Percentiles rank a stretch among this genome's conserved stretches.
Evolutionary conservation across 805 yeast species (phyloP).

Genomic region (Wickerhamiella nectarea): DNA sequence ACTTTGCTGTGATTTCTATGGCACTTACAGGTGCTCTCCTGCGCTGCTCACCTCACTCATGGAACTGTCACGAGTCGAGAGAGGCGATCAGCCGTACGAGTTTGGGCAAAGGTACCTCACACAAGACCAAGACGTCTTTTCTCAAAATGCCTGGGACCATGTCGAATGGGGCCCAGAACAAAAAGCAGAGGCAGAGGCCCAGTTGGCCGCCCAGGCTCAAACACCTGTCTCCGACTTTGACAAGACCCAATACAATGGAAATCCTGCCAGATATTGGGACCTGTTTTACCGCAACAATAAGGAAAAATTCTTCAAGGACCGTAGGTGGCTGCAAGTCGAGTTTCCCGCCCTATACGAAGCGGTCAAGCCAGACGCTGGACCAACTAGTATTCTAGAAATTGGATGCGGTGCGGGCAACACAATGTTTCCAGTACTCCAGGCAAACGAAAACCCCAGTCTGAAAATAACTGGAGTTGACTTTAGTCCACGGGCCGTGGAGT

Average conservation of each 20-base stretch:
- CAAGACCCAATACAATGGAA: conserved; percentile 56
- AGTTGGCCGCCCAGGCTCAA: conserved; percentile 60
- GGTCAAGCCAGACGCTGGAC: conserved; percentile 58
- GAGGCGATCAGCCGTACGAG: conserved; percentile 79
- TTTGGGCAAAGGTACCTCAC: conserved; percentile 77
- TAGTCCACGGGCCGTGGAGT: conserved; percentile 75
- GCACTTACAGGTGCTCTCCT: too few relatives aligned
- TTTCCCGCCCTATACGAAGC: conserved; percentile 76
- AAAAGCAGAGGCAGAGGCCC: conserved; percentile 53
- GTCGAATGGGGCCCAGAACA: conserved; percentile 97
- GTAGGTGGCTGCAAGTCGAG: conserved; percentile 92
- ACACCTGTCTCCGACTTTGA: conserved; percentile 83
- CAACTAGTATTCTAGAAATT: conserved; percentile 66
- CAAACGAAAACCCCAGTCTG: conserved; percentile 67
- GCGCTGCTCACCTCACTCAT: too few relatives aligned
- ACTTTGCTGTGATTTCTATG: too few relatives aligned
- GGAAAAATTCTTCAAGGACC: conserved; percentile 89
- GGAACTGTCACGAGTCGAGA: conserved; percentile 25
- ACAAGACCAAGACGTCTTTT: conserved; percentile 65
- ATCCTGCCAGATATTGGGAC: conserved; percentile 94
- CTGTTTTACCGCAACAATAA: conserved; percentile 78
- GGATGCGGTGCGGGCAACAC: conserved; percentile 99
- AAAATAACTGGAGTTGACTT: conserved; percentile 78
- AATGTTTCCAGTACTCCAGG: conserved; percentile 73
- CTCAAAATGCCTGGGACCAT: conserved; percentile 92